These are phyloP conservation scores for Trichoderma harzianum DNA, from an alignment of 2,329 filamentous ascomycete genomes.

Conservation along the genomic window DNA sequence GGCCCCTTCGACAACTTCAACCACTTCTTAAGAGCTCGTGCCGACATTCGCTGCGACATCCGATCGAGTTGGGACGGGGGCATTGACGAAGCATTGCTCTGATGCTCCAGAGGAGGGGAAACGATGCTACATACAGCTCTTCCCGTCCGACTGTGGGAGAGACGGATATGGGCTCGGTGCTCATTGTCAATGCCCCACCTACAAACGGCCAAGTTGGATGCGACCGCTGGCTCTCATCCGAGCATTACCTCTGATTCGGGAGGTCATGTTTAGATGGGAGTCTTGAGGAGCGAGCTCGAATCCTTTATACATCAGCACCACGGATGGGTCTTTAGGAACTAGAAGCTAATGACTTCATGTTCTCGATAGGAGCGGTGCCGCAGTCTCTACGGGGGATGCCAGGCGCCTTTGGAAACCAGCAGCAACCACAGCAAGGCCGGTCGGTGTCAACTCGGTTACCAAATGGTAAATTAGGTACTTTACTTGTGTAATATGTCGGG, in stretches of 20 bases:
- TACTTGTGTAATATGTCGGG: neutral
- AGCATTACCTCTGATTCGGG: neutral
- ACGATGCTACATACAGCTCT: neutral
- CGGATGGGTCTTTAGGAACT: neutral
- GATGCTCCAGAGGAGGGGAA: neutral
- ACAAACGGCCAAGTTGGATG: neutral
- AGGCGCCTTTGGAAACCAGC: constrained; percentile 56
- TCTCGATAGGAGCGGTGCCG: constrained; percentile 52
- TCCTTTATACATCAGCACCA: neutral
- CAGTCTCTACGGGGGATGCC: constrained; percentile 62
- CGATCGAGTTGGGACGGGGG: neutral
- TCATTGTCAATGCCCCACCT: constrained; percentile 15
- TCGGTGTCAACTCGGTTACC: constrained; percentile 58
- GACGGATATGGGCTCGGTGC: neutral
- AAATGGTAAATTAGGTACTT: constrained; percentile 60
- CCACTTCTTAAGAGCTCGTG: neutral
- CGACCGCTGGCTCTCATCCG: neutral
- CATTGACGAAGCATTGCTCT: neutral
- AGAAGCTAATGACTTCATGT: constrained; percentile 13
- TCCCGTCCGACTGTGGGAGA: neutral
- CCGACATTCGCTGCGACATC: neutral
- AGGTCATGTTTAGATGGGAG: neutral
- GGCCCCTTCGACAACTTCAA: constrained; percentile 9
- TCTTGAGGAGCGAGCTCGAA: neutral
- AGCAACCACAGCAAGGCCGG: constrained; percentile 55